Evolutionary conservation across 768 basidiomycete species (phyloP).

Genomic region (Saitozyma sp.): DNA sequence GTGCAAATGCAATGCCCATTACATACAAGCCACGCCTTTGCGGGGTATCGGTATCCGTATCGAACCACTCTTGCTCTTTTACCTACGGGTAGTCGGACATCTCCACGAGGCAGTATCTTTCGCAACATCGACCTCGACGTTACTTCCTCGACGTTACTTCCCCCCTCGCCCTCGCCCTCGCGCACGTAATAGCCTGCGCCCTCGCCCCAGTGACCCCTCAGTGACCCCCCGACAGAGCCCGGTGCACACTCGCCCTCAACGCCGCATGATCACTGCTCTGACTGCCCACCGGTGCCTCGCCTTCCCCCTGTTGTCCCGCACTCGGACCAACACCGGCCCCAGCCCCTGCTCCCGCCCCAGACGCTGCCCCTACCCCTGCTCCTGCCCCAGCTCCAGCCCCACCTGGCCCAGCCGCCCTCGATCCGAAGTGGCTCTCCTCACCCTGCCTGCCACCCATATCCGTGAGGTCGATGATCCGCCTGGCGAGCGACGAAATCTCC

Average conservation of each 20-base stretch:
- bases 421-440: conserved; percentile 11
- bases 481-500: conserved; percentile 82
- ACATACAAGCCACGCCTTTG: too few relatives aligned
- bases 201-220: too few relatives aligned
- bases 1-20: too few relatives aligned
- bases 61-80: too few relatives aligned
- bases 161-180: too few relatives aligned
- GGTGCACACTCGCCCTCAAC: conserved; percentile 32
- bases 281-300: conserved; percentile 3
- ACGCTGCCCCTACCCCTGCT: not conserved
- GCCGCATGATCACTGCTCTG: conserved; percentile 21
- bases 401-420: conserved; percentile 1
- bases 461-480: conserved; percentile 82
- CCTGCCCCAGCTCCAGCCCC: not conserved
- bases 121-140: too few relatives aligned
- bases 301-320: not conserved
- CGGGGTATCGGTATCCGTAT: too few relatives aligned
- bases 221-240: conserved; percentile 10
- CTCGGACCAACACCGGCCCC: not conserved
- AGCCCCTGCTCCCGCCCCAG: not conserved
- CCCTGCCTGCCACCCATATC: conserved; percentile 56
- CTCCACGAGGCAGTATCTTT: too few relatives aligned
- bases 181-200: too few relatives aligned
- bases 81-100: too few relatives aligned
- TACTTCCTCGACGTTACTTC: too few relatives aligned